A percentile compares a stretch with the other conserved stretches of the same genome.
Evolutionary conservation across 148 eudicot genomes (phyloP).

Genomic region (Vaccinium vitisidaea): DNA sequence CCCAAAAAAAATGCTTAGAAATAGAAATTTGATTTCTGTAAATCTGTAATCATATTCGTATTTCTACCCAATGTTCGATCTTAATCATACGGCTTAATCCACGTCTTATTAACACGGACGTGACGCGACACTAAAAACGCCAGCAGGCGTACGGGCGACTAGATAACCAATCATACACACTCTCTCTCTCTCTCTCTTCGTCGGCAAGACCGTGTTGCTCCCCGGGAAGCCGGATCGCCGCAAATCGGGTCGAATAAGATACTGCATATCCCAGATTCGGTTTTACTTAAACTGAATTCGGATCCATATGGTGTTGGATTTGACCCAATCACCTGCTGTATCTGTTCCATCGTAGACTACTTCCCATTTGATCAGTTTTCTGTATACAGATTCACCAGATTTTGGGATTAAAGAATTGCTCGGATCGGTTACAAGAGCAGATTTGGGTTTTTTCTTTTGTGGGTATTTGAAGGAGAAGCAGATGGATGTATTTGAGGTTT

Average conservation of each 20-base stretch:
- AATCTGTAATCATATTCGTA: too few species aligned
- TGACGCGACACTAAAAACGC: not conserved
- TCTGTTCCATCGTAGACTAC: not conserved
- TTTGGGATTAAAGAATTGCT: not conserved
- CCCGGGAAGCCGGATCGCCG: not conserved
- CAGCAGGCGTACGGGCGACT: not conserved
- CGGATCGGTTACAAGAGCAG: not conserved
- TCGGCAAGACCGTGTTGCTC: not conserved
- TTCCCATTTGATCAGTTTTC: not conserved
- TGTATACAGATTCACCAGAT: not conserved
- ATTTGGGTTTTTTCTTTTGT: not conserved
- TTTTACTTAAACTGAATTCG: not conserved
- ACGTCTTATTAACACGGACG: not conserved
- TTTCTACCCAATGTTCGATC: too few species aligned
- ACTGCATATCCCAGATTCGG: not conserved
- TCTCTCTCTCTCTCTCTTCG: not conserved
- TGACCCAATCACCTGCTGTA: not conserved
- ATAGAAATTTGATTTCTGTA: too few species aligned
- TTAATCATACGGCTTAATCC: not conserved
- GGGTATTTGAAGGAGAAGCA: not conserved
- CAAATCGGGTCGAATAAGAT: not conserved
- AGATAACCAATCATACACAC: not conserved
- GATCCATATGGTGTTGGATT: not conserved
- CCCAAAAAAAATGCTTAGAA: too few species aligned
- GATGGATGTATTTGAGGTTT: constrained; percentile 44